Conservation (phyloP, 2,329 filamentous ascomycete species). For the Didymellaceae sp. region DNA sequence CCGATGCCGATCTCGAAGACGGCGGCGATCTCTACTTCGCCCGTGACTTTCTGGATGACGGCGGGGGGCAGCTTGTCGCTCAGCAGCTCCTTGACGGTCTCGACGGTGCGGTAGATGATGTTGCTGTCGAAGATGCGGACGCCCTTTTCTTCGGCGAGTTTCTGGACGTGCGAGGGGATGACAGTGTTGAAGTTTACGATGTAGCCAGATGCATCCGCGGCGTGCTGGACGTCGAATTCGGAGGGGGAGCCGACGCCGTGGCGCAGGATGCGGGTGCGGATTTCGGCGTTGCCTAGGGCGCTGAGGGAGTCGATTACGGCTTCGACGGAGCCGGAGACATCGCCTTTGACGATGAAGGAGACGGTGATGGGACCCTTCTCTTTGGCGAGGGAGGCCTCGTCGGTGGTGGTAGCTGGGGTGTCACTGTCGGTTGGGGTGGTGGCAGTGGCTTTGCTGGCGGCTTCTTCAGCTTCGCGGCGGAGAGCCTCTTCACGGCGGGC, state of each 20-base stretch:
- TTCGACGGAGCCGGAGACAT: slow-evolving; percentile 93
- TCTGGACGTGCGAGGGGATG: slow-evolving; percentile 70
- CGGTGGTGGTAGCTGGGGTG: no score
- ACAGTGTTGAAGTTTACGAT: slow-evolving; percentile 87
- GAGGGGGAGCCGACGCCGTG: slow-evolving; percentile 78
- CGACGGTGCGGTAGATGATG: slow-evolving; percentile 81
- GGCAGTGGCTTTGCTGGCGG: slow-evolving; percentile 38
- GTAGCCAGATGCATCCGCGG: slow-evolving; percentile 74
- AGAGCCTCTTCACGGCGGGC: slow-evolving; percentile 64
- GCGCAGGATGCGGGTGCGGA: slow-evolving; percentile 77
- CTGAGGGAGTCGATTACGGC: slow-evolving; percentile 80
- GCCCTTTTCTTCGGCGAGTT: slow-evolving; percentile 71
- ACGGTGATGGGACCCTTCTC: slow-evolving; percentile 62
- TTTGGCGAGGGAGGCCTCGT: slow-evolving; percentile 45
- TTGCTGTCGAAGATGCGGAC: slow-evolving; percentile 85
- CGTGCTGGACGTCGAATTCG: slow-evolving; percentile 90
- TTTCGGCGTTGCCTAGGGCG: slow-evolving; percentile 83
- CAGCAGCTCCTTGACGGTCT: slow-evolving; percentile 73
- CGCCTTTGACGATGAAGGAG: slow-evolving; percentile 87
- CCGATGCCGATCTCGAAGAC: slow-evolving; percentile 85
- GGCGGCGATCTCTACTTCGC: slow-evolving; percentile 85
- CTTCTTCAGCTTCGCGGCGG: slow-evolving; percentile 65
- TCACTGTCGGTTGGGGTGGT: no score
- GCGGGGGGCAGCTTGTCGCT: slow-evolving; percentile 72
- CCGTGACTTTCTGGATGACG: slow-evolving; percentile 73